Evolutionary conservation across 1,284 basidiomycete genomes (phyloP).

Genomic region (Tilletia walkeri): DNA sequence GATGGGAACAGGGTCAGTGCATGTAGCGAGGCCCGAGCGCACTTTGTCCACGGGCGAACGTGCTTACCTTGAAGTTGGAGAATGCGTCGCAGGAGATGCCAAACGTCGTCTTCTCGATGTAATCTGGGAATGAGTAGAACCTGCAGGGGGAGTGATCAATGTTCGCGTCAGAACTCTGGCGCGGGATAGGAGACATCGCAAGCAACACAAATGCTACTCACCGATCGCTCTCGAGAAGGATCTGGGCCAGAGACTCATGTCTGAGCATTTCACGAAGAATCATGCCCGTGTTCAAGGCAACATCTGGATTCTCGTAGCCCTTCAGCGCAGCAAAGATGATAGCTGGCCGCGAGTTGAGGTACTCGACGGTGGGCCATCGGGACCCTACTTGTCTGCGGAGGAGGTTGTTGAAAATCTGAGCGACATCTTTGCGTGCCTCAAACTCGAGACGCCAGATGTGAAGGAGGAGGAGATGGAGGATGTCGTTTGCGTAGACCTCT

Average conservation of each 20-base stretch:
- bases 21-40: neutral
- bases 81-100: slow-evolving; percentile 98
- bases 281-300: slow-evolving; percentile 97
- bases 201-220: slow-evolving; percentile 5
- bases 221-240: slow-evolving; percentile 82
- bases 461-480: slow-evolving; percentile 76
- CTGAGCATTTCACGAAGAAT: slow-evolving; percentile 94
- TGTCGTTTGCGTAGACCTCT: slow-evolving; percentile 87
- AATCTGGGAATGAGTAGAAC: slow-evolving; percentile 93
- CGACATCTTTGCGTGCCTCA: slow-evolving; percentile 86
- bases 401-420: slow-evolving; percentile 95
- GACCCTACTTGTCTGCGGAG: slow-evolving; percentile 89
- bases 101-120: slow-evolving; percentile 96
- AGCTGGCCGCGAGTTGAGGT: slow-evolving; percentile 78
- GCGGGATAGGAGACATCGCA: neutral
- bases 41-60: no score
- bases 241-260: slow-evolving; percentile 85
- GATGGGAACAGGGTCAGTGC: neutral
- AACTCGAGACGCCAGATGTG: slow-evolving; percentile 88
- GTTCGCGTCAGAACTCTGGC: neutral
- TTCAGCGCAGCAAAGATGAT: slow-evolving; percentile 79
- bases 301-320: slow-evolving; percentile 85
- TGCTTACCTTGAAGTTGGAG: slow-evolving; percentile 73
- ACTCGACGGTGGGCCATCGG: slow-evolving; percentile 91
- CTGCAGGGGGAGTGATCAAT: slow-evolving; percentile 49